phyloP scores from a whole-genome alignment of 257 asterid genomes.

The Forsythia viridissima region DNA sequence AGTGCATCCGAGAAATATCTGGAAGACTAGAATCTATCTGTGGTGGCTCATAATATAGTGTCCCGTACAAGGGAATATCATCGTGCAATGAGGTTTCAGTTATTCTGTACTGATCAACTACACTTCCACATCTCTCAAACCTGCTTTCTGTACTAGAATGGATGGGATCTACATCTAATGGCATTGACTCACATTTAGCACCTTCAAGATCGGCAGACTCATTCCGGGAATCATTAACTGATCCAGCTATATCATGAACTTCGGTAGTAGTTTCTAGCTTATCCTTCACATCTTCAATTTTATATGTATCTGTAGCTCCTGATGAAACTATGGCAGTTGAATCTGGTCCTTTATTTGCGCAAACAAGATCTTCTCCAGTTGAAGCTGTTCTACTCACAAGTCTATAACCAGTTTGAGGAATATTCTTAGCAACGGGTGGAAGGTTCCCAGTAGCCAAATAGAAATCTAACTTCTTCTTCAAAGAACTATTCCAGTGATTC shows the following conservation, averaged over 20 bases:
- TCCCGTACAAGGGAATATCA: conserved; percentile 49
- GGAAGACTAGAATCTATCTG: conserved; percentile 38
- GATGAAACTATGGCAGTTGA: conserved; percentile 40
- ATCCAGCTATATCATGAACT: conserved; percentile 32
- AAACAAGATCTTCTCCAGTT: conserved; percentile 30
- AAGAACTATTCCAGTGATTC: conserved; percentile 99
- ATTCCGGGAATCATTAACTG: conserved; percentile 29
- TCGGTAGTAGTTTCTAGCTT: conserved; percentile 31
- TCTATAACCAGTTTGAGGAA: conserved; percentile 42
- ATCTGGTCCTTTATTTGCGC: conserved; percentile 41
- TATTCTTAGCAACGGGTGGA: conserved; percentile 63
- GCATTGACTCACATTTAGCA: conserved; percentile 33
- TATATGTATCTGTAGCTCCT: conserved; percentile 41
- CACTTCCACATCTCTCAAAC: conserved; percentile 33
- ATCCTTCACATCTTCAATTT: conserved; percentile 46
- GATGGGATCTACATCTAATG: conserved; percentile 38
- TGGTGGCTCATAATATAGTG: conserved; percentile 80
- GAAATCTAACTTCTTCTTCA: conserved; percentile 90
- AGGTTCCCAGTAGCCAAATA: conserved; percentile 88
- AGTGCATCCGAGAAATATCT: conserved; percentile 38
- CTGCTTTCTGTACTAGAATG: conserved; percentile 33
- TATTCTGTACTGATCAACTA: conserved; percentile 38
- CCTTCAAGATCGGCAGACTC: conserved; percentile 41
- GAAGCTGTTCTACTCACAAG: conserved; percentile 41
- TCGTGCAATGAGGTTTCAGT: conserved; percentile 35